Evolutionary conservation across 108 stramenopile genomes (phyloP).

Genomic region (Cyclotella baltica): DNA sequence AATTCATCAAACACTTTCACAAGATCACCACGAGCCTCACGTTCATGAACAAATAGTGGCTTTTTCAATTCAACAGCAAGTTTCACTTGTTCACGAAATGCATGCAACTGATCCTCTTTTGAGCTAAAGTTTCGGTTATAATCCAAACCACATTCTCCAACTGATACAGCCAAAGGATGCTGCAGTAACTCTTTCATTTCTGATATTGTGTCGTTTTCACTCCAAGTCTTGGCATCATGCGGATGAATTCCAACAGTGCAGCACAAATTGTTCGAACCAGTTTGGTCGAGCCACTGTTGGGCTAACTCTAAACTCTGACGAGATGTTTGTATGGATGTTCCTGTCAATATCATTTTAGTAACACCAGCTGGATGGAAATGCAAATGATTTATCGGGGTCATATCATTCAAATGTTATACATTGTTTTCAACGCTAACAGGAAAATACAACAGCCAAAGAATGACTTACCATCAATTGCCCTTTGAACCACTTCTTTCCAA

Average conservation of each 20-base stretch:
- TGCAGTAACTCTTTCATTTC: slow-evolving; percentile 26
- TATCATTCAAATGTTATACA: background rate
- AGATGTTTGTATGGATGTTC: slow-evolving; percentile 44
- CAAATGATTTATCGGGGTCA: no score
- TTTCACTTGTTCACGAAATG: slow-evolving; percentile 58
- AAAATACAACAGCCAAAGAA: background rate
- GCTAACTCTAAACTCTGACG: slow-evolving; percentile 44
- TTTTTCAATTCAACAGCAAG: slow-evolving; percentile 51
- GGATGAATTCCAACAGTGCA: slow-evolving; percentile 61
- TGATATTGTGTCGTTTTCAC: slow-evolving; percentile 11
- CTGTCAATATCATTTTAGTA: slow-evolving; percentile 51
- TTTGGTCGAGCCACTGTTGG: slow-evolving; percentile 53
- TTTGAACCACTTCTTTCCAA: slow-evolving; percentile 59
- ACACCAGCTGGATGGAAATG: slow-evolving; percentile 30
- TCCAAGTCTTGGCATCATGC: slow-evolving; percentile 61
- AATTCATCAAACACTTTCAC: slow-evolving; percentile 54
- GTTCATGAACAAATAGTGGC: slow-evolving; percentile 64
- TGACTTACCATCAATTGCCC: slow-evolving; percentile 47
- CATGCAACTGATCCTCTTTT: slow-evolving; percentile 46
- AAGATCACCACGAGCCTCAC: slow-evolving; percentile 55
- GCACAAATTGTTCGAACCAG: slow-evolving; percentile 35
- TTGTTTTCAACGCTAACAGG: background rate
- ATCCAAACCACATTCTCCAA: slow-evolving; percentile 66
- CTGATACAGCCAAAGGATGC: slow-evolving; percentile 52
- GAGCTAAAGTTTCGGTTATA: slow-evolving; percentile 63